Conservation (phyloP, 495 filamentous ascomycete species). For the Podospora tetraspora region DNA sequence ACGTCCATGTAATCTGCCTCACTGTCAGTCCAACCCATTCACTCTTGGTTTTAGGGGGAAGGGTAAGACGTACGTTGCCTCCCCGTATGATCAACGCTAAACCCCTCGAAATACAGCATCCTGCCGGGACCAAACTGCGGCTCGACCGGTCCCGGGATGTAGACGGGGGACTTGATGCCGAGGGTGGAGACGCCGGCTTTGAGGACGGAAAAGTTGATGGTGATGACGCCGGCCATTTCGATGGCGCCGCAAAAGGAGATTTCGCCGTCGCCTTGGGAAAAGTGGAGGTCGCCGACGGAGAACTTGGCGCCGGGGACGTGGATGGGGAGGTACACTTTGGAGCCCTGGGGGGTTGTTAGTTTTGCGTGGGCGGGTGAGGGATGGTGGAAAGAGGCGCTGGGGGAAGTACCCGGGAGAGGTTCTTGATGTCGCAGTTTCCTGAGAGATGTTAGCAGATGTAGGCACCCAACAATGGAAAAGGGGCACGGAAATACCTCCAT, state of each 20-base stretch:
- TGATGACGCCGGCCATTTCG: constrained; percentile 93
- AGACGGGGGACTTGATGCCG: constrained; percentile 81
- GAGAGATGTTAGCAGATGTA: too few species aligned
- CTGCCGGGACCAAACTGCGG: constrained; percentile 83
- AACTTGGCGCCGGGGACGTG: constrained; percentile 83
- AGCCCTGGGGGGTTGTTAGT: constrained; percentile 48
- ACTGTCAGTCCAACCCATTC: background rate
- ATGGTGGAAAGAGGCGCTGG: background rate
- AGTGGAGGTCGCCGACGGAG: constrained; percentile 87
- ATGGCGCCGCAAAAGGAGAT: constrained; percentile 96
- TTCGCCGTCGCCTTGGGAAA: constrained; percentile 87
- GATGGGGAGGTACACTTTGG: constrained; percentile 85
- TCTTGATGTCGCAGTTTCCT: constrained; percentile 87
- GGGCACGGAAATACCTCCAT: constrained; percentile 44
- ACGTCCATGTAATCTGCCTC: constrained; percentile 73
- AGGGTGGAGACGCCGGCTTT: constrained; percentile 74
- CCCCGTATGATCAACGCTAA: constrained; percentile 84
- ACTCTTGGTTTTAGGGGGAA: too few species aligned
- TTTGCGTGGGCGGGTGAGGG: background rate
- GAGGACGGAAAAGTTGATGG: constrained; percentile 83
- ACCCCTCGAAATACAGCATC: constrained; percentile 90
- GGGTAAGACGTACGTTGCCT: constrained; percentile 60
- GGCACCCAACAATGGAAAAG: background rate
- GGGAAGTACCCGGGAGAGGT: constrained; percentile 38
- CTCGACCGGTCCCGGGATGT: constrained; percentile 85